These are phyloP conservation scores for Delonix regia DNA, from an alignment of 306 rosid genomes.

Conservation along the genomic window DNA sequence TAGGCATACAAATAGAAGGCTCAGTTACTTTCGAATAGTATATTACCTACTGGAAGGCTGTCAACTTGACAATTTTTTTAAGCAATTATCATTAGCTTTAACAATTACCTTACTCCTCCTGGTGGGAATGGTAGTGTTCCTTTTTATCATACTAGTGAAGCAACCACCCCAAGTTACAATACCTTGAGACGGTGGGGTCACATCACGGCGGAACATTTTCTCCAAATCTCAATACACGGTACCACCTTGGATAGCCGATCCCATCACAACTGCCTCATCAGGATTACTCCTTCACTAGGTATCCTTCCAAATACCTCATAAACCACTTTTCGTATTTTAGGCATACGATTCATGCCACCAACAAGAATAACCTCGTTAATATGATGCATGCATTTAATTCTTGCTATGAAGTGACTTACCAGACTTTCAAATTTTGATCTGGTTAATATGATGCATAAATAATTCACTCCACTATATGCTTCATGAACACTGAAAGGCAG, in stretches of 20 bases:
- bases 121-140: slow-evolving; percentile 80
- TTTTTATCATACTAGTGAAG: slow-evolving; percentile 69
- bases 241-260: slow-evolving; percentile 85
- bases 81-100: background rate
- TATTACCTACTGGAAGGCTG: background rate
- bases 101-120: too few relatives aligned
- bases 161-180: slow-evolving; percentile 83
- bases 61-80: background rate
- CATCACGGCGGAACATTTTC: slow-evolving; percentile 75
- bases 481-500: slow-evolving; percentile 82
- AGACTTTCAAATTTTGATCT: slow-evolving; percentile 72
- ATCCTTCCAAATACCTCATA: slow-evolving; percentile 63
- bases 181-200: slow-evolving; percentile 76
- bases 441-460: slow-evolving; percentile 71
- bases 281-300: slow-evolving; percentile 93
- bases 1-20: background rate
- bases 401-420: slow-evolving; percentile 67
- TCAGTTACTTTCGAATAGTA: background rate
- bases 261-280: slow-evolving; percentile 85
- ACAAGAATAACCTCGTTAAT: slow-evolving; percentile 83
- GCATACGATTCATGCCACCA: slow-evolving; percentile 88
- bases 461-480: slow-evolving; percentile 78
- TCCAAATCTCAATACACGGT: slow-evolving; percentile 82
- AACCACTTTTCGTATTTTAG: slow-evolving; percentile 73
- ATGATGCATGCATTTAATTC: slow-evolving; percentile 65